Percentiles rank a stretch among this genome's conserved stretches.
Conservation (phyloP, 495 filamentous ascomycete species). For the Aspergillus egyptiacus region DNA sequence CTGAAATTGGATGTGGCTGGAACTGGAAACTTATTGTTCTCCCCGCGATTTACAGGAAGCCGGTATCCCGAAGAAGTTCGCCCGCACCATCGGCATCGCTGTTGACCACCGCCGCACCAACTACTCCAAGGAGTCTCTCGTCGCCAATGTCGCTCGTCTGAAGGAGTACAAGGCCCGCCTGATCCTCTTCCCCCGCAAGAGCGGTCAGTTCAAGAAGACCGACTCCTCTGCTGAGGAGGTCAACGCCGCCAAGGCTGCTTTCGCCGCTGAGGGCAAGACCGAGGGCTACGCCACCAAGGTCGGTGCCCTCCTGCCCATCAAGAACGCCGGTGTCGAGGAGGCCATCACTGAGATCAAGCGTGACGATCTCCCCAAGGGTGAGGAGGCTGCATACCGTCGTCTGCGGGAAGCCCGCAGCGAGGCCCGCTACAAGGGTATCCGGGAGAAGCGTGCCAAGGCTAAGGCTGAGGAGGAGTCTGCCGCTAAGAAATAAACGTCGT, state of each 20-base stretch:
- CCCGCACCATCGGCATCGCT: slow-evolving; percentile 90
- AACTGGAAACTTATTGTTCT: slow-evolving; percentile 8
- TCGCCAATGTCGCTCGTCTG: slow-evolving; percentile 90
- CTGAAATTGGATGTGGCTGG: neutral
- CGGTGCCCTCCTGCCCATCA: slow-evolving; percentile 60
- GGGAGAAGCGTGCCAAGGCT: slow-evolving; percentile 88
- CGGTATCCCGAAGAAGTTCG: slow-evolving; percentile 89
- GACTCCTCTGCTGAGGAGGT: slow-evolving; percentile 86
- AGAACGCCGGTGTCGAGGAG: slow-evolving; percentile 51
- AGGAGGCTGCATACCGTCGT: slow-evolving; percentile 78
- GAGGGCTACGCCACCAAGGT: slow-evolving; percentile 51
- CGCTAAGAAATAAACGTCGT: slow-evolving; percentile 79
- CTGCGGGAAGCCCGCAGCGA: slow-evolving; percentile 83
- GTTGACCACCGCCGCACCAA: slow-evolving; percentile 96
- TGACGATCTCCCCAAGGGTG: slow-evolving; percentile 65
- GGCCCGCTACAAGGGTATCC: slow-evolving; percentile 69
- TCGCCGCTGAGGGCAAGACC: slow-evolving; percentile 45
- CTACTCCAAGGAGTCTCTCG: slow-evolving; percentile 87
- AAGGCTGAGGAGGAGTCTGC: slow-evolving; percentile 86
- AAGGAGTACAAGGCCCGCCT: slow-evolving; percentile 91
- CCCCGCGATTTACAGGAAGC: slow-evolving; percentile 62
- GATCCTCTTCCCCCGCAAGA: slow-evolving; percentile 95
- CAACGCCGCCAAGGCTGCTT: slow-evolving; percentile 58
- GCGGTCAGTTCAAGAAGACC: slow-evolving; percentile 81
- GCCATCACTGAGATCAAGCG: slow-evolving; percentile 74